A percentile compares a stretch with the other conserved stretches of the same genome.
phyloP scores from a whole-genome alignment of 345 rosid species.

The Triadica sebifera region DNA sequence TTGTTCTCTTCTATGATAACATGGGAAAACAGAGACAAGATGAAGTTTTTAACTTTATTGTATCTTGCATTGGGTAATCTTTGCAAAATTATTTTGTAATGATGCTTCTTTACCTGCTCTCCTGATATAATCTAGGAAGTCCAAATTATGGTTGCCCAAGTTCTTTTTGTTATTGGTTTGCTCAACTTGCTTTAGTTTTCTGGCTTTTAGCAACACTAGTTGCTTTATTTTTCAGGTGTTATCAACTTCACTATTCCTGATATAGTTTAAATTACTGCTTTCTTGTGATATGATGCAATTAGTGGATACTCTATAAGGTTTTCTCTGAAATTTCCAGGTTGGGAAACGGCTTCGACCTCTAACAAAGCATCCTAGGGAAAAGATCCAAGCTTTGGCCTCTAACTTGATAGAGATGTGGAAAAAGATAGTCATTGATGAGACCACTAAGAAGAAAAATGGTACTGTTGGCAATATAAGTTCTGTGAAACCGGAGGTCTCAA shows the following conservation, averaged over 20 bases:
- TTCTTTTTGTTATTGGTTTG: background rate
- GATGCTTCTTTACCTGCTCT: too few species aligned
- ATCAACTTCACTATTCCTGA: background rate
- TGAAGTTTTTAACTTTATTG: background rate
- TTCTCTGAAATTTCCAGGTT: slow-evolving; percentile 47
- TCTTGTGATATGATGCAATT: background rate
- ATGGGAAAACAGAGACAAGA: background rate
- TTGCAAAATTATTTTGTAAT: background rate
- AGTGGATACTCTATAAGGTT: background rate
- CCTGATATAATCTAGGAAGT: background rate
- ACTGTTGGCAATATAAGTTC: slow-evolving; percentile 33
- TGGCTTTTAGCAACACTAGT: background rate
- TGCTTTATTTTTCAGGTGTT: background rate
- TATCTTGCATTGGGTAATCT: background rate
- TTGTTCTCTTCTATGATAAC: background rate
- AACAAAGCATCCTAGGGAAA: slow-evolving; percentile 70
- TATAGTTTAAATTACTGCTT: background rate
- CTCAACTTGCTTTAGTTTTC: background rate
- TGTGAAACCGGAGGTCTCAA: slow-evolving; percentile 25
- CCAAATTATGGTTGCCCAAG: background rate
- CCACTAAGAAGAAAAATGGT: slow-evolving; percentile 60
- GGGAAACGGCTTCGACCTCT: slow-evolving; percentile 86
- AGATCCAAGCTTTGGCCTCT: slow-evolving; percentile 55
- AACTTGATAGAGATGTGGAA: slow-evolving; percentile 86
- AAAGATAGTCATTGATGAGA: slow-evolving; percentile 78